Percentiles rank a stretch among this genome's conserved stretches.
Conservation (phyloP, 2,329 filamentous ascomycete species). For the Daldinia eschscholtzii region DNA sequence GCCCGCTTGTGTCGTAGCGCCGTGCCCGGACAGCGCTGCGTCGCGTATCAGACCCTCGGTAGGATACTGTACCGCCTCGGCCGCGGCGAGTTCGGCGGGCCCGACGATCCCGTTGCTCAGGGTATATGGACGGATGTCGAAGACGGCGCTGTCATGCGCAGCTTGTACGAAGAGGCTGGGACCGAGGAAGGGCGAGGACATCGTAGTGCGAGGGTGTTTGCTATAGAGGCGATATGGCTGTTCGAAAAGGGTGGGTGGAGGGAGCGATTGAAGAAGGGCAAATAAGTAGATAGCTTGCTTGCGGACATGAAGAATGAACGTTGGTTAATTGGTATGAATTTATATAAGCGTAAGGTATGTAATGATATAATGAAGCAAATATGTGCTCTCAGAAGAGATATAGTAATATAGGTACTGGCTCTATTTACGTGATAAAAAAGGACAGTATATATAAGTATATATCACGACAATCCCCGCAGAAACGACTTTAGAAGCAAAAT, state of each 20-base stretch:
- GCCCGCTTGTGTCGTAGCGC: constrained; percentile 83
- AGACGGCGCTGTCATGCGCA: constrained; percentile 81
- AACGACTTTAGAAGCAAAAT: constrained; percentile 4
- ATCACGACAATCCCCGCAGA: constrained; percentile 5
- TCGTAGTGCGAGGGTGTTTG: constrained; percentile 84
- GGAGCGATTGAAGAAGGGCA: constrained; percentile 68
- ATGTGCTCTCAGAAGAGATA: not conserved
- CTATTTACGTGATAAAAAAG: not conserved
- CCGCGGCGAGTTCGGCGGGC: constrained; percentile 76
- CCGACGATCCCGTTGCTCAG: constrained; percentile 74
- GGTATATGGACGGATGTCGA: constrained; percentile 88
- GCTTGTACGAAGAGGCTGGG: constrained; percentile 79
- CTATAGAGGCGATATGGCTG: constrained; percentile 90
- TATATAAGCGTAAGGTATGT: not conserved
- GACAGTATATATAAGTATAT: not conserved
- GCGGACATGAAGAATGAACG: too few species aligned
- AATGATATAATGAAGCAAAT: constrained; percentile 8
- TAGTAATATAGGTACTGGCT: not conserved
- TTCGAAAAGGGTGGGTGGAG: constrained; percentile 79
- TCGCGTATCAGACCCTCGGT: constrained; percentile 92
- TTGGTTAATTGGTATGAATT: not conserved
- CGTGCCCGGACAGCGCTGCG: constrained; percentile 87
- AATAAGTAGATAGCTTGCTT: constrained; percentile 51
- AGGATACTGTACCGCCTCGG: constrained; percentile 87
- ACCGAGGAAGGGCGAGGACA: constrained; percentile 75